Conservation (phyloP, 495 filamentous ascomycete species). For the Chaetomium cochliodes region DNA sequence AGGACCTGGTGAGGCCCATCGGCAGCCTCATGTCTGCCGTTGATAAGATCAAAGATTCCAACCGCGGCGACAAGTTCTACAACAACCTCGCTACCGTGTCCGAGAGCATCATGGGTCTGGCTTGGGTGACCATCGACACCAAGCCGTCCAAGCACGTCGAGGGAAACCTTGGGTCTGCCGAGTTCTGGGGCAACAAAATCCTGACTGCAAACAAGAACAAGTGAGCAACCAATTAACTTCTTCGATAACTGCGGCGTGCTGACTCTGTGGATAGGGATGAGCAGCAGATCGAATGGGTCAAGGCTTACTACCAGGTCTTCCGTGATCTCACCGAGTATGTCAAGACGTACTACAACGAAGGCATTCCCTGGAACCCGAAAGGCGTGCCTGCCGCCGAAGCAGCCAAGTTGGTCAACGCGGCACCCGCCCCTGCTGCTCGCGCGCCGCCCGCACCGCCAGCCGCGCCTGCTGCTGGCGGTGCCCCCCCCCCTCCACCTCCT, state of each 20-base stretch:
- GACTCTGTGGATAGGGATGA: conserved; percentile 55
- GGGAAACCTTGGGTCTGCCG: conserved; percentile 72
- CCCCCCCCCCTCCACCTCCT: conserved; percentile 63
- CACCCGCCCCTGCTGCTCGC: conserved; percentile 34
- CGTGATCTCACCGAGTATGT: conserved; percentile 75
- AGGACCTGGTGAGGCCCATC: conserved; percentile 69
- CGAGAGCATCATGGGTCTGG: conserved; percentile 79
- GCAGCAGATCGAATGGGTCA: conserved; percentile 79
- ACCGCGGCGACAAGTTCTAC: conserved; percentile 66
- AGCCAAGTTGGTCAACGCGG: conserved; percentile 47
- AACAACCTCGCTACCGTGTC: conserved; percentile 82
- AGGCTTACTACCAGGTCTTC: conserved; percentile 84
- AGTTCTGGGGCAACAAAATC: conserved; percentile 91
- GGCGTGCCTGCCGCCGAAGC: conserved; percentile 73
- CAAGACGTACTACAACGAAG: conserved; percentile 72
- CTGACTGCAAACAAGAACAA: conserved; percentile 87
- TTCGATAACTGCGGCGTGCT: not conserved
- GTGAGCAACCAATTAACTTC: conserved; percentile 49
- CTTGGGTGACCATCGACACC: conserved; percentile 76
- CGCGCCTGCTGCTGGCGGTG: conserved; percentile 47
- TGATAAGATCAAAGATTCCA: conserved; percentile 72
- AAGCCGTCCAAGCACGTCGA: conserved; percentile 80
- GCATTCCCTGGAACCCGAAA: conserved; percentile 84
- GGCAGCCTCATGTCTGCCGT: conserved; percentile 74
- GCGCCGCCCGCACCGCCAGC: conserved; percentile 21